Conservation (phyloP, 768 basidiomycete genomes). For the Lyophyllum atratum region DNA sequence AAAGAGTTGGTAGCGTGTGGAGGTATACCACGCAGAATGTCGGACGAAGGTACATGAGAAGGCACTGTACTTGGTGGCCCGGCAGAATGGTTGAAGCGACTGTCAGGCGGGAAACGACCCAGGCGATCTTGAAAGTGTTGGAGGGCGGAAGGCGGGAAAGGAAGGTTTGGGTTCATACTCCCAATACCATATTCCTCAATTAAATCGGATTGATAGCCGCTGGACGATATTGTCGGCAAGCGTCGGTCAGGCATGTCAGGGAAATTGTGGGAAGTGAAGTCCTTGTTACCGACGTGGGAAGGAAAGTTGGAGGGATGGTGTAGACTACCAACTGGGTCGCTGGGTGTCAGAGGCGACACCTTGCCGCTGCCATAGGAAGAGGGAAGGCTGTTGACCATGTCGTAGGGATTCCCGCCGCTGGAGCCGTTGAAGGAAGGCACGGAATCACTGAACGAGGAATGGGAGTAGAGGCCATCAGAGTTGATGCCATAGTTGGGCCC, state of each 20-base stretch:
- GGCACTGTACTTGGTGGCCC: constrained; percentile 41
- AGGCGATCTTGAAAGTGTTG: constrained; percentile 64
- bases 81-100: constrained; percentile 48
- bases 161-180: constrained; percentile 45
- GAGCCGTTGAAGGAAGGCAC: constrained; percentile 58
- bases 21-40: constrained; percentile 67
- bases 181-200: constrained; percentile 63
- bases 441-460: constrained; percentile 60
- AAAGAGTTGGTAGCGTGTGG: constrained; percentile 72
- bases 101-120: constrained; percentile 55
- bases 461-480: constrained; percentile 60
- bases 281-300: constrained; percentile 44
- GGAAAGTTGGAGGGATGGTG: constrained; percentile 53
- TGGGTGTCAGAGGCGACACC: constrained; percentile 75
- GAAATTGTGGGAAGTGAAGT: constrained; percentile 57
- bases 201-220: constrained; percentile 59
- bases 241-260: constrained; percentile 66
- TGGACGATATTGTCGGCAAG: constrained; percentile 43
- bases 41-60: constrained; percentile 55
- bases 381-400: constrained; percentile 62
- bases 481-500: constrained; percentile 55
- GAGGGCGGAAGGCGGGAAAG: constrained; percentile 50
- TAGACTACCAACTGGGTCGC: constrained; percentile 58
- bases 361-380: constrained; percentile 74
- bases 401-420: constrained; percentile 54